Evolutionary conservation across 1,284 basidiomycete genomes (phyloP).

Genomic region (Ceratobasidium sp.): DNA sequence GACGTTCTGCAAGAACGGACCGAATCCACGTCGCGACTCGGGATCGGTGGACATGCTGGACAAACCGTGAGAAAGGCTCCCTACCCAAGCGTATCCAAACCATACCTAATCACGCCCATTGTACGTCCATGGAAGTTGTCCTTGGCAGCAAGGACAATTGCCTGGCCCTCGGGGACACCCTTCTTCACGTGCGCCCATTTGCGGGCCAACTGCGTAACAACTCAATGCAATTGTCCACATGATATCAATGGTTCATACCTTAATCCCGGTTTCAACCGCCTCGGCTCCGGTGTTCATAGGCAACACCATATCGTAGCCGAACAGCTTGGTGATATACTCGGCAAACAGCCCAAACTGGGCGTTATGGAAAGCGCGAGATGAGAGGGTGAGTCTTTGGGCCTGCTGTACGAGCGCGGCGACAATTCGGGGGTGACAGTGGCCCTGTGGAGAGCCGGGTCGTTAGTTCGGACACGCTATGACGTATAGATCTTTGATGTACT

Average conservation of each 20-base stretch:
- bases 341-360: slow-evolving; percentile 89
- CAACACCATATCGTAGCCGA: slow-evolving; percentile 94
- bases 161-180: slow-evolving; percentile 81
- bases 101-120: slow-evolving; percentile 81
- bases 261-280: slow-evolving; percentile 91
- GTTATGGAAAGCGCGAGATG: slow-evolving; percentile 97
- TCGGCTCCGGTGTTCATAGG: slow-evolving; percentile 99
- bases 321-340: slow-evolving; percentile 81
- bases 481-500: slow-evolving; percentile 52
- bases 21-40: slow-evolving; percentile 85
- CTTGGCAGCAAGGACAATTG: slow-evolving; percentile 84
- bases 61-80: slow-evolving; percentile 57
- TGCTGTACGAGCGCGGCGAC: slow-evolving; percentile 83
- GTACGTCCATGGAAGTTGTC: slow-evolving; percentile 98
- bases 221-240: neutral
- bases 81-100: slow-evolving; percentile 8
- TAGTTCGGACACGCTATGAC: slow-evolving; percentile 47
- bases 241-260: slow-evolving; percentile 65
- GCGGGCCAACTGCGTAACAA: slow-evolving; percentile 67
- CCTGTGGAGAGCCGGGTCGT: slow-evolving; percentile 53
- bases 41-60: slow-evolving; percentile 93
- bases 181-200: slow-evolving; percentile 92
- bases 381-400: slow-evolving; percentile 89
- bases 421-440: slow-evolving; percentile 95
- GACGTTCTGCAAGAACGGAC: slow-evolving; percentile 86